These are phyloP conservation scores for Aphanocladium album DNA, from an alignment of 2,329 filamentous ascomycete species.

Conservation along the genomic window DNA sequence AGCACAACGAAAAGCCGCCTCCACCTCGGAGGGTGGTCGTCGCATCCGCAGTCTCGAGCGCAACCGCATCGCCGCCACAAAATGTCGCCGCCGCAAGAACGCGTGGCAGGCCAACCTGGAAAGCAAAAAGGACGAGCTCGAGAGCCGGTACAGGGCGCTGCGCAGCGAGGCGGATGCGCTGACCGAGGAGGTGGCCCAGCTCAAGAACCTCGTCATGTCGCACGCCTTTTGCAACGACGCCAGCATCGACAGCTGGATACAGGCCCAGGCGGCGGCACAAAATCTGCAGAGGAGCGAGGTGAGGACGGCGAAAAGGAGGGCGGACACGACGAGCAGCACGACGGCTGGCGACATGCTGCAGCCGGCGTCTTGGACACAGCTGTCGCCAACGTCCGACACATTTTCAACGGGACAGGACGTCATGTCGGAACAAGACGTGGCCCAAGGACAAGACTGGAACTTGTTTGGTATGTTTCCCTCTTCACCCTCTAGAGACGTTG, in stretches of 20 bases:
- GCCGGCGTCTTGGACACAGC: background rate
- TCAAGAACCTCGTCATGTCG: conserved; percentile 47
- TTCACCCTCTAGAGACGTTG: too few species aligned
- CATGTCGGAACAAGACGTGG: too few species aligned
- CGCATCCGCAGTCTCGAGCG: conserved; percentile 51
- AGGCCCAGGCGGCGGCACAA: conserved; percentile 46
- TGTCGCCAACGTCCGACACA: too few species aligned
- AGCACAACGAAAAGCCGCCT: too few species aligned
- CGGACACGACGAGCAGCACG: background rate
- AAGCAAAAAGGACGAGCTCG: conserved; percentile 38
- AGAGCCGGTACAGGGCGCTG: conserved; percentile 38
- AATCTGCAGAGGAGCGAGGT: too few species aligned
- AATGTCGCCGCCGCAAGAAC: conserved; percentile 65
- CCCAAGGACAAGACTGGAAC: too few species aligned
- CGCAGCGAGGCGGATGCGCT: conserved; percentile 39
- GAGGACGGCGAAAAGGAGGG: too few species aligned
- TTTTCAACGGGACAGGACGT: too few species aligned
- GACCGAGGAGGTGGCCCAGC: conserved; percentile 38
- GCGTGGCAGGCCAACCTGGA: conserved; percentile 46
- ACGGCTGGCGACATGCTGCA: background rate
- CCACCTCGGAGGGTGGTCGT: too few species aligned
- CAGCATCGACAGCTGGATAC: conserved; percentile 50
- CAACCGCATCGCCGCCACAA: conserved; percentile 67
- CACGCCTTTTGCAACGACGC: conserved; percentile 48
- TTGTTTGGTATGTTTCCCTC: too few species aligned